Evolutionary conservation across 768 basidiomycete genomes (phyloP).

Genomic region (Pholiota microspora): DNA sequence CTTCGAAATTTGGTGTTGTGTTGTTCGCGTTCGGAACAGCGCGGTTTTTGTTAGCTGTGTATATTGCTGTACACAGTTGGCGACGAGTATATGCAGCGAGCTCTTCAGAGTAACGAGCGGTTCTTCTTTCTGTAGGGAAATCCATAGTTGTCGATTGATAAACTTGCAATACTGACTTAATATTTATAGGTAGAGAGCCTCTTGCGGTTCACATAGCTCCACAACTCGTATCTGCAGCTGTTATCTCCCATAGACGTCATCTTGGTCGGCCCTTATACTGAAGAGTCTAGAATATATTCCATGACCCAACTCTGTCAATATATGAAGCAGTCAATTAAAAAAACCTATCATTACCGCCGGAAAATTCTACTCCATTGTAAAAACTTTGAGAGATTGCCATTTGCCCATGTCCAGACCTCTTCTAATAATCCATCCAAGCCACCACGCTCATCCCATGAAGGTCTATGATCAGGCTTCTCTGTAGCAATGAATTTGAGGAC

Average conservation of each 20-base stretch:
- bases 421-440: slow-evolving; percentile 66
- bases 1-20: slow-evolving; percentile 31
- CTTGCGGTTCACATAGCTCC: background rate
- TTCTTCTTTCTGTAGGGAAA: slow-evolving; percentile 24
- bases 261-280: background rate
- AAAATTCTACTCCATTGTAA: slow-evolving; percentile 36
- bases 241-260: slow-evolving; percentile 9
- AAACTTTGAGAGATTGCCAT: slow-evolving; percentile 32
- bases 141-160: slow-evolving; percentile 20
- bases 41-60: slow-evolving; percentile 29
- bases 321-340: slow-evolving; percentile 7
- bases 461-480: slow-evolving; percentile 48
- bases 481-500: slow-evolving; percentile 83
- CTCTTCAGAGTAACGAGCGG: slow-evolving; percentile 42
- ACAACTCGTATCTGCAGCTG: background rate
- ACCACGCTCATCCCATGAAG: slow-evolving; percentile 60
- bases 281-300: background rate
- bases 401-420: slow-evolving; percentile 58
- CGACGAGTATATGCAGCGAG: slow-evolving; percentile 47
- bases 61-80: slow-evolving; percentile 40
- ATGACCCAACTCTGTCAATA: background rate
- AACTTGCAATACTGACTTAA: background rate
- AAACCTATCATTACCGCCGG: slow-evolving; percentile 27
- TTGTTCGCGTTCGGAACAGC: slow-evolving; percentile 34
- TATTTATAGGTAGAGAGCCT: background rate